phyloP scores from a whole-genome alignment of 2,329 filamentous ascomycete genomes.

The Botrytis sinoallii region DNA sequence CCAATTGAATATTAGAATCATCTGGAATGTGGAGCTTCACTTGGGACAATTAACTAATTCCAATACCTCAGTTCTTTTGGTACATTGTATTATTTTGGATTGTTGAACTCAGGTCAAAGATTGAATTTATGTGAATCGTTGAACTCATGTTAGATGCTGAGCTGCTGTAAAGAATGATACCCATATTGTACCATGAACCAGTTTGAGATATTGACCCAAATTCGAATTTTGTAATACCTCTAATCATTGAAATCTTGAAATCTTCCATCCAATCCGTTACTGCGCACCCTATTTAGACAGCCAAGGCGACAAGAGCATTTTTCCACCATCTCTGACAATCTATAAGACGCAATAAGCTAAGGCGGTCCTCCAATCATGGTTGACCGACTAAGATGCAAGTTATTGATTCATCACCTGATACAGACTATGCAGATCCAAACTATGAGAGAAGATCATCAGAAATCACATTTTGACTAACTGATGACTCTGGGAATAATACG shows the following conservation, averaged over 20 bases:
- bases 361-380: background rate
- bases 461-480: background rate
- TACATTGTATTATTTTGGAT: background rate
- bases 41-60: background rate
- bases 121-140: background rate
- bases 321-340: fast-evolving
- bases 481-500: background rate
- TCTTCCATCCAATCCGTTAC: background rate
- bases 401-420: background rate
- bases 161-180: background rate
- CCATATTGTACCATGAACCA: background rate
- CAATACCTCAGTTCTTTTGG: no score
- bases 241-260: background rate
- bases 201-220: background rate
- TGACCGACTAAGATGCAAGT: background rate
- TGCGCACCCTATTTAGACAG: fast-evolving
- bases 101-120: background rate
- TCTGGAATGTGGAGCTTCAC: background rate
- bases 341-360: background rate
- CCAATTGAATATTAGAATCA: background rate
- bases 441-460: background rate
- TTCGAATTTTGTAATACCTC: background rate
- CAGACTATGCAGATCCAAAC: background rate
- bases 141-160: background rate
- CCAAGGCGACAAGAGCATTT: background rate